Evolutionary conservation across 1,284 basidiomycete genomes (phyloP).

Genomic region (Porogramme epimiltina): DNA sequence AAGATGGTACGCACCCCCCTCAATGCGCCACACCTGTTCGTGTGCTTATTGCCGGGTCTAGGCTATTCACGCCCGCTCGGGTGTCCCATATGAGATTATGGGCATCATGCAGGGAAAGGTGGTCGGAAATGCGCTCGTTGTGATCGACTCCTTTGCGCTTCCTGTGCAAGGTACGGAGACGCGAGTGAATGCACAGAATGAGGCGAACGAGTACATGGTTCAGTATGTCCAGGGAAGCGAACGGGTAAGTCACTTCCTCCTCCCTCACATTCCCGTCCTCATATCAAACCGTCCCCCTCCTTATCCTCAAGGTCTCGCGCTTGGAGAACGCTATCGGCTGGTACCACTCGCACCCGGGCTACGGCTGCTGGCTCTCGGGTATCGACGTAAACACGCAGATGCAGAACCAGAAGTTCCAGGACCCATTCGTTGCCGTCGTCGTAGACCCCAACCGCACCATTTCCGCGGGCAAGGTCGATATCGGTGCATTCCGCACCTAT

Average conservation of each 20-base stretch:
- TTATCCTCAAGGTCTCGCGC: conserved; percentile 63
- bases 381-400: conserved; percentile 97
- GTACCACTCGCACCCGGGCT: conserved; percentile 99
- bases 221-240: conserved; percentile 83
- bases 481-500: conserved; percentile 97
- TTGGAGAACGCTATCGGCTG: conserved; percentile 94
- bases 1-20: conserved; percentile 83
- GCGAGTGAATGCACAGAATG: conserved; percentile 93
- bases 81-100: conserved; percentile 99
- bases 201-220: conserved; percentile 99
- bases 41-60: conserved; percentile 35
- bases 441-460: conserved; percentile 99
- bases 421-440: conserved; percentile 97
- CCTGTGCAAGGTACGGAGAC: conserved; percentile 99
- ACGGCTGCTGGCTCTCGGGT: conserved; percentile 96
- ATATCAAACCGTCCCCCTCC: too few species aligned
- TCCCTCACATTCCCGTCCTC: neutral
- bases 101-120: conserved; percentile 99
- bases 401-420: conserved; percentile 92
- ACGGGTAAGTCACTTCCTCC: conserved; percentile 50
- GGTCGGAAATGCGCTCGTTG: conserved; percentile 81
- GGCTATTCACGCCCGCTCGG: conserved; percentile 98
- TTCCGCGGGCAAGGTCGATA: conserved; percentile 97
- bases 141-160: conserved; percentile 96
- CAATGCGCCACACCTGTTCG: neutral